A percentile compares a stretch with the other conserved stretches of the same genome.
phyloP scores from a whole-genome alignment of 1,284 basidiomycete species.

The Melampsora allii-populina region DNA sequence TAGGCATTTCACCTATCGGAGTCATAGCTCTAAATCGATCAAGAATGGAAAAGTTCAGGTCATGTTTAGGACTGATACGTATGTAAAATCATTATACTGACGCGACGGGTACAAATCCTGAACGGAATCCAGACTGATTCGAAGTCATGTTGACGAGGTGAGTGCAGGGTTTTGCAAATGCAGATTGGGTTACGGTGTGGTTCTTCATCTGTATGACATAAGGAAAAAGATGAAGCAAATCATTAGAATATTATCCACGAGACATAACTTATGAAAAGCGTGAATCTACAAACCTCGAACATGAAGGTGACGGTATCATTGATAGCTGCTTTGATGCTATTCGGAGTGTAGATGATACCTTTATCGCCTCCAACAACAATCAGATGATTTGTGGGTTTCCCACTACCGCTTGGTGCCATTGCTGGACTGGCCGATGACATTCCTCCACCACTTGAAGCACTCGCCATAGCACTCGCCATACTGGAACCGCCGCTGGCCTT shows the following conservation, averaged over 20 bases:
- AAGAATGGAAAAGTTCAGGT: background rate
- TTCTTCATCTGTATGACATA: constrained; percentile 4
- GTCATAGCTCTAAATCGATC: background rate
- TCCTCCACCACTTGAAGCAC: too few species aligned
- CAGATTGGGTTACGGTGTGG: constrained; percentile 34
- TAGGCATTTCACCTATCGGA: constrained; percentile 6
- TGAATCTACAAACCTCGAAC: constrained; percentile 12
- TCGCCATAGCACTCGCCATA: too few species aligned
- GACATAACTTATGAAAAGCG: background rate
- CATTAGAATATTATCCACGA: too few species aligned
- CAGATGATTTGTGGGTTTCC: constrained; percentile 7
- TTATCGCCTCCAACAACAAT: constrained; percentile 10
- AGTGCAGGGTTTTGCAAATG: constrained; percentile 17
- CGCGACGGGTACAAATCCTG: constrained; percentile 4
- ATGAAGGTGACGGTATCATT: constrained; percentile 28
- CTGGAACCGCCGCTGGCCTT: too few species aligned
- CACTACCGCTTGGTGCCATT: background rate
- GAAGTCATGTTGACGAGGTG: background rate
- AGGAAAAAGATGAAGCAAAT: background rate
- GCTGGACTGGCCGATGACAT: too few species aligned
- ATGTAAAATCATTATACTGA: background rate
- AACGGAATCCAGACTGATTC: constrained; percentile 15
- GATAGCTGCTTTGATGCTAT: constrained; percentile 8
- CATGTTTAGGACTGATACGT: background rate
- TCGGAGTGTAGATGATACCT: constrained; percentile 3